Evolutionary conservation across 2,329 filamentous ascomycete genomes (phyloP).

Genomic region (Sporothrix globosa): DNA sequence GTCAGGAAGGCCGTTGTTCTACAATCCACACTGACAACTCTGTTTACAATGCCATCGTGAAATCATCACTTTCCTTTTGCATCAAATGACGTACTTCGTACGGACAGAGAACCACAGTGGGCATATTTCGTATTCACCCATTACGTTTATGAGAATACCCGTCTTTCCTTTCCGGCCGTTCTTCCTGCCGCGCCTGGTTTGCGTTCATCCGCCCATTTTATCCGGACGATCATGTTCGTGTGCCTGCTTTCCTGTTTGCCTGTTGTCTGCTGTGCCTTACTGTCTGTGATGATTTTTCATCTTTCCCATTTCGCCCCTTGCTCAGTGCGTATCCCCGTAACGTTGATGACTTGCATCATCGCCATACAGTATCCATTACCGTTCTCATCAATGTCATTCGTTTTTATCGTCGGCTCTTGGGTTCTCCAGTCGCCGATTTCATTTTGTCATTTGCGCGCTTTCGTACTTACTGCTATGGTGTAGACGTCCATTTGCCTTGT

Average conservation of each 20-base stretch:
- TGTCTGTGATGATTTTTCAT: not conserved
- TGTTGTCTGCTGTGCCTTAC: too few species aligned
- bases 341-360: conserved; percentile 1
- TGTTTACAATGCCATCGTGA: too few species aligned
- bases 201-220: conserved; percentile 2
- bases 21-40: too few species aligned
- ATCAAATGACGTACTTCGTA: too few species aligned
- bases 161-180: not conserved
- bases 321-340: not conserved
- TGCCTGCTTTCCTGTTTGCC: not conserved
- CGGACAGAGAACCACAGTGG: not conserved
- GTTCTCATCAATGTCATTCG: not conserved
- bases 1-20: too few species aligned
- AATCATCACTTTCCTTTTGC: too few species aligned
- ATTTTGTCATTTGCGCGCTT: not conserved
- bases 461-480: not conserved
- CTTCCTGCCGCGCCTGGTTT: conserved; percentile 9
- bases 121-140: not conserved
- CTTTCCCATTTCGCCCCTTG: not conserved
- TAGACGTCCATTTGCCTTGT: not conserved
- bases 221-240: conserved; percentile 22
- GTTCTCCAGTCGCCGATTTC: not conserved
- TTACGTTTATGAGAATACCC: not conserved
- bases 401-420: not conserved
- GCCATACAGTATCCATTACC: not conserved